A percentile compares a stretch with the other conserved stretches of the same genome.
Conservation (phyloP, 1,284 basidiomycete species). For the Chalciporus sp. region DNA sequence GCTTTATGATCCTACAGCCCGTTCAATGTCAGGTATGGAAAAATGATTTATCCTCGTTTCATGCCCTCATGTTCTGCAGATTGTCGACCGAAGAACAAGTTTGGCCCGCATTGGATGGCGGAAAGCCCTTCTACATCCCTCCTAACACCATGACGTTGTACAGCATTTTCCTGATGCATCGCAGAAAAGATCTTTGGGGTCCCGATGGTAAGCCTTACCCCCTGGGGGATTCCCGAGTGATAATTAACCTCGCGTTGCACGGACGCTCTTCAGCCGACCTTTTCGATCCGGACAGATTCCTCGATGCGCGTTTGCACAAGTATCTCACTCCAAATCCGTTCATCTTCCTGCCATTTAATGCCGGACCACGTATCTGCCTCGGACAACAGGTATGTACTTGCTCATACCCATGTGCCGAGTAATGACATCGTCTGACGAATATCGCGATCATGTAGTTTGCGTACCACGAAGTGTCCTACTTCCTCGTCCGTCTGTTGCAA, state of each 20-base stretch:
- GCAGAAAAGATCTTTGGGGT: conserved; percentile 40
- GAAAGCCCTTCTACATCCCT: conserved; percentile 26
- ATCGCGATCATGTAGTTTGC: conserved; percentile 37
- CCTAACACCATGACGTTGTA: conserved; percentile 22
- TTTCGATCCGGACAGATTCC: conserved; percentile 55
- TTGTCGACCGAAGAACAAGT: conserved; percentile 26
- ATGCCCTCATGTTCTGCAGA: conserved; percentile 25
- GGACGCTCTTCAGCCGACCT: conserved; percentile 31
- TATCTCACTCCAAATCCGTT: conserved; percentile 38
- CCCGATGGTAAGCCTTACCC: conserved; percentile 37
- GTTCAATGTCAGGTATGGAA: conserved; percentile 44
- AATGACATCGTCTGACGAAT: conserved; percentile 1
- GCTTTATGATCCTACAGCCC: conserved; percentile 39
- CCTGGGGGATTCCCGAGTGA: not conserved
- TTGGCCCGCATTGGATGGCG: conserved; percentile 26
- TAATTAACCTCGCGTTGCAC: not conserved
- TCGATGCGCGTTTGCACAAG: conserved; percentile 40
- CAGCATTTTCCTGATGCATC: conserved; percentile 38
- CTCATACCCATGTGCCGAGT: not conserved
- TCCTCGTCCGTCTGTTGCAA: conserved; percentile 43
- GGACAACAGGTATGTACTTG: conserved; percentile 48
- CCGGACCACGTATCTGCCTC: conserved; percentile 50
- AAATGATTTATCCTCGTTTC: not conserved
- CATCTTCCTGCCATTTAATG: conserved; percentile 53
- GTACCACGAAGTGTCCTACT: conserved; percentile 42